A percentile compares a stretch with the other conserved stretches of the same genome.
Evolutionary conservation across 2,329 filamentous ascomycete genomes (phyloP).

Genomic region (Paraphaeosphaeria sporulosa): DNA sequence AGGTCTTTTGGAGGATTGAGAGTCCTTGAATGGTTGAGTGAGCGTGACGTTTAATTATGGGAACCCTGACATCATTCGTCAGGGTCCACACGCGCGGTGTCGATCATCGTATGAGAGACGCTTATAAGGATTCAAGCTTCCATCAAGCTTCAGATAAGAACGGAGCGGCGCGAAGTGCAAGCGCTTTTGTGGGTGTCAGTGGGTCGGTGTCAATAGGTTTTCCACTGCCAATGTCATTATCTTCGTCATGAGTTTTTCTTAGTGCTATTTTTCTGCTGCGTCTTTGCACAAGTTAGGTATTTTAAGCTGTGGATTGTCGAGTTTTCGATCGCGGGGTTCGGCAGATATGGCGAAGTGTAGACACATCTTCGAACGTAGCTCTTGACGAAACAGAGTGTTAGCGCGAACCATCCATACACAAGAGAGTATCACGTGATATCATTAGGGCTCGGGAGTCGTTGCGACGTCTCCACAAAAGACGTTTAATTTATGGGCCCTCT

Average conservation of each 20-base stretch:
- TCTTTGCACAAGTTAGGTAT: not conserved
- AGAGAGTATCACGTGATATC: too few species aligned
- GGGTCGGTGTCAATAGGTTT: not conserved
- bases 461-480: too few species aligned
- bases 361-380: too few species aligned
- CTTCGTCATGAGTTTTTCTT: not conserved
- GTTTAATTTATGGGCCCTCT: too few species aligned
- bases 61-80: constrained; percentile 13
- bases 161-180: not conserved
- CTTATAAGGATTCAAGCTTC: not conserved
- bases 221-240: not conserved
- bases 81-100: constrained; percentile 3
- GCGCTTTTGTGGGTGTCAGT: not conserved
- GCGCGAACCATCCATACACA: too few species aligned
- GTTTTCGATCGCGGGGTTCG: not conserved
- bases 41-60: constrained; percentile 11
- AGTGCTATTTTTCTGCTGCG: not conserved
- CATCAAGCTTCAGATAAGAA: constrained; percentile 1
- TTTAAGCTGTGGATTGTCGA: not conserved
- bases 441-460: too few species aligned
- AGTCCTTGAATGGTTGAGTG: not conserved
- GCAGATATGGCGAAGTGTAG: too few species aligned
- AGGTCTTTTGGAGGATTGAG: not conserved
- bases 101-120: constrained; percentile 1
- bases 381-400: too few species aligned